A percentile compares a stretch with the other conserved stretches of the same genome.
phyloP scores from a whole-genome alignment of 2,329 filamentous ascomycete species.

The Aschersonia sp. region DNA sequence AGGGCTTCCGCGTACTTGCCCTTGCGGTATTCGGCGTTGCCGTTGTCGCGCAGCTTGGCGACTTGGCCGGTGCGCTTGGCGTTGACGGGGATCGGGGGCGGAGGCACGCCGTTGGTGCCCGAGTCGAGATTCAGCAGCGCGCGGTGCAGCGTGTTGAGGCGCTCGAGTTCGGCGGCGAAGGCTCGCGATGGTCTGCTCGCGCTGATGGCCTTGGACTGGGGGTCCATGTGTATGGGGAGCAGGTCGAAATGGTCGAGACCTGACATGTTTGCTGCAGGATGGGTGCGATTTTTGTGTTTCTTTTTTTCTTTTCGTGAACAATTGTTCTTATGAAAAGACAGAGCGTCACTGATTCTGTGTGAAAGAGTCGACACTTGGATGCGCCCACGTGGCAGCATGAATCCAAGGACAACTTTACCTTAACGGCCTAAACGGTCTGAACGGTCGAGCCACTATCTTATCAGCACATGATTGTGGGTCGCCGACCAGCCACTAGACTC shows the following conservation, averaged over 20 bases:
- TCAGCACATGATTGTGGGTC: slow-evolving; percentile 18
- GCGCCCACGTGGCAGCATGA: no score
- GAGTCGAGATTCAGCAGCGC: slow-evolving; percentile 44
- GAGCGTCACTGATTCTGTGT: background rate
- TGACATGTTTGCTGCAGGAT: slow-evolving; percentile 25
- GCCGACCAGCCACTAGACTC: no score
- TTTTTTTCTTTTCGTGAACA: background rate
- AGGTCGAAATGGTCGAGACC: slow-evolving; percentile 62
- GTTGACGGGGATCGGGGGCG: slow-evolving; percentile 80
- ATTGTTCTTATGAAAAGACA: background rate
- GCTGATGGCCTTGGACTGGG: slow-evolving; percentile 61
- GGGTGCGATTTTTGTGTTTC: background rate
- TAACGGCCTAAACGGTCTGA: no score
- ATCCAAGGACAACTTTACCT: slow-evolving; percentile 2
- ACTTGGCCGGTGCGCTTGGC: slow-evolving; percentile 82
- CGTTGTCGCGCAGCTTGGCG: slow-evolving; percentile 77
- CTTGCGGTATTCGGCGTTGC: slow-evolving; percentile 73
- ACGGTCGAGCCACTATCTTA: slow-evolving; percentile 15
- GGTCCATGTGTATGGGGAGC: slow-evolving; percentile 68
- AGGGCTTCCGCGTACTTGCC: slow-evolving; percentile 59
- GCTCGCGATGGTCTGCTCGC: slow-evolving; percentile 29
- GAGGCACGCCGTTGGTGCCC: slow-evolving; percentile 51
- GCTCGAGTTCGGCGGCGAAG: slow-evolving; percentile 49
- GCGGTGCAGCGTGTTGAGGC: slow-evolving; percentile 69
- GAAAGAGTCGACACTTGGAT: background rate